Evolutionary conservation across 73 alveolate species (phyloP), one percentile per base, ranked within the genome.

Genomic region (Paramecium octaurelia): DNA sequence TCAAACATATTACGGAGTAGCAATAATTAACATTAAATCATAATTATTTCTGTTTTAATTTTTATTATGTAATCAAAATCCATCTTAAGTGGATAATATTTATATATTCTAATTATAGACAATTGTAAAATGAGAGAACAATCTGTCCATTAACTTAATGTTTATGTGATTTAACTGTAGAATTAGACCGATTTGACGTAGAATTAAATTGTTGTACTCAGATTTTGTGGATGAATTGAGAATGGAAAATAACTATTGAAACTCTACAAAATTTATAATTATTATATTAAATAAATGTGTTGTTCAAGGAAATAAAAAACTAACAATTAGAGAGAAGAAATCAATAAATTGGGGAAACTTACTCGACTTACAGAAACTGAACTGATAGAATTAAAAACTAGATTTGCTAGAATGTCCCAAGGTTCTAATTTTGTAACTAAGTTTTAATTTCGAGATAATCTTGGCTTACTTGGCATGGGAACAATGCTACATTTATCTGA

Each of bases 381-480:
- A 46, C 18, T 80, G 34, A 64, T 35, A 18, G 91, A 80, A 35
- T 64, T 80, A 24, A 80, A 46, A 35, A 80, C 91, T 12, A 69
- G 94, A 60, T 89, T 89, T 46, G 54, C 68, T 12, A 77, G 91
- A 48, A 89, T 89, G 94, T 40, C 94, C 2, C 43, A 46, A 35
- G 58, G 58, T 70, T 44, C 94, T 23, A 83, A 83, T 83, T 50
- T 70, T 57, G 60, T 89, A 6, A 89, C 92, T 20, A 89, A 89
- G 57, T 31, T 43, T 20, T 34, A 89, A 68, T 89, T 89, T 50
- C 29, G 94, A 46, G 94, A 89, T 23, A 77, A 89, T 70, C 58
- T 89, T 57, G 94, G 94, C 10, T 77, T 89, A 14, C 84, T 89
- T 21, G 94, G 94, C 1, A 42, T 89, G 44, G 94, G 88, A 6